Percentiles rank a stretch among this genome's conserved stretches.
Conservation (phyloP, 31 red algal genomes). For the Porphyra umbilicalis region DNA sequence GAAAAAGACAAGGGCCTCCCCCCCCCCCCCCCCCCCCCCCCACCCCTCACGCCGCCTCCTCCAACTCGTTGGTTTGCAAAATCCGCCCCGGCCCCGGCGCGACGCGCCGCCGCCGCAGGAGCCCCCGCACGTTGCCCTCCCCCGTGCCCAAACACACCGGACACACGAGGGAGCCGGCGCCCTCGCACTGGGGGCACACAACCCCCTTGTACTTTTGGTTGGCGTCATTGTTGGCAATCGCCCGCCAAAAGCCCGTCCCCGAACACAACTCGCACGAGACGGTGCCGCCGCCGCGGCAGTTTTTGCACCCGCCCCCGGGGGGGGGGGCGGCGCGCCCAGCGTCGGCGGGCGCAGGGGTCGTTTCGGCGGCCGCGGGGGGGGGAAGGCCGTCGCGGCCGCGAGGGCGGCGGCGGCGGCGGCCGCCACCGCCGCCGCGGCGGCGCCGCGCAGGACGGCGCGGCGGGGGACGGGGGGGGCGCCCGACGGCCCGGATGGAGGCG, state of each 20-base stretch:
- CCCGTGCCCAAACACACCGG: conserved; percentile 93
- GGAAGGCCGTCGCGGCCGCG: conserved; percentile 1
- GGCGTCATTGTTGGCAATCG: conserved; percentile 40
- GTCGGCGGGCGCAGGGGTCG: not conserved
- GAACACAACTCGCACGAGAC: conserved; percentile 83
- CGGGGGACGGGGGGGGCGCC: not conserved
- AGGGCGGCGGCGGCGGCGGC: not conserved
- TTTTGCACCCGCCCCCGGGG: conserved; percentile 32
- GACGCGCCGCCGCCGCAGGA: conserved; percentile 59
- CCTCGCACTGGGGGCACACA: conserved; percentile 82
- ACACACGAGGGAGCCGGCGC: conserved; percentile 55
- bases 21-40: too few species aligned
- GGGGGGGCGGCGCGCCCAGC: not conserved
- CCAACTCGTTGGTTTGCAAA: conserved; percentile 47
- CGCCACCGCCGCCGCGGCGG: not conserved
- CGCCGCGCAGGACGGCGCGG: not conserved
- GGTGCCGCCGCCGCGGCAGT: conserved; percentile 54
- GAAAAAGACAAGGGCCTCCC: too few species aligned
- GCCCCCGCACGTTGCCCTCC: conserved; percentile 49
- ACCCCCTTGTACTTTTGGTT: conserved; percentile 87
- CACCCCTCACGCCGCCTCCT: not conserved
- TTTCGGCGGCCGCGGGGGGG: conserved; percentile 4
- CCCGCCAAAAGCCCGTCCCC: conserved; percentile 94
- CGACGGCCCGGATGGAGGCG: not conserved
- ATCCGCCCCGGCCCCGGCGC: conserved; percentile 50